phyloP scores from a whole-genome alignment of 139 green algal genomes.

The Yamagishiella unicocca region DNA sequence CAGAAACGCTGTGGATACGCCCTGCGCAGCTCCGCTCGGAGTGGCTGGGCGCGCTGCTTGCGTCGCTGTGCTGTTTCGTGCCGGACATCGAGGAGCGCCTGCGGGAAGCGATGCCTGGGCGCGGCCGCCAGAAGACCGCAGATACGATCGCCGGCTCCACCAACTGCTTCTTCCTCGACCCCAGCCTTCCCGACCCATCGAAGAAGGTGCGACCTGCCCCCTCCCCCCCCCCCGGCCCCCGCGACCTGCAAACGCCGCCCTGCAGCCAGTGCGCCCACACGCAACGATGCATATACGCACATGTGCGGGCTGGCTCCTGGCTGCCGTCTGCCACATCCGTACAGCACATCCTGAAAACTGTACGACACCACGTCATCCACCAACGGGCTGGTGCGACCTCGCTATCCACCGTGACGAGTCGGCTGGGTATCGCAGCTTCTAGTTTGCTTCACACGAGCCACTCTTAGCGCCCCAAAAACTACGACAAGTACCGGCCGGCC shows the following conservation, averaged over 20 bases:
- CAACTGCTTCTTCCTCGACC: constrained; percentile 69
- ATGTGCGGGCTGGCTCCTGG: too few relatives aligned
- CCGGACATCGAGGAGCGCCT: constrained; percentile 83
- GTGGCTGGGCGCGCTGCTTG: constrained; percentile 73
- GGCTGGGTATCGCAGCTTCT: too few relatives aligned
- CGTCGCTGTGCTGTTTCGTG: constrained; percentile 66
- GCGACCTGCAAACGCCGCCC: too few relatives aligned
- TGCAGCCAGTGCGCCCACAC: too few relatives aligned
- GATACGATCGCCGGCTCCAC: constrained; percentile 61
- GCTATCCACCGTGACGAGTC: too few relatives aligned
- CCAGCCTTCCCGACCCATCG: constrained; percentile 36
- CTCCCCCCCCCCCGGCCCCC: not conserved
- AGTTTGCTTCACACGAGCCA: too few relatives aligned
- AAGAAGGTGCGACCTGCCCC: constrained; percentile 50
- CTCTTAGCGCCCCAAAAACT: too few relatives aligned
- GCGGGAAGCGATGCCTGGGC: constrained; percentile 71
- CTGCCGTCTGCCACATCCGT: too few relatives aligned
- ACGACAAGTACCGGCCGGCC: not conserved
- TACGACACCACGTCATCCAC: too few relatives aligned
- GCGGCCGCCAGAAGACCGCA: constrained; percentile 66
- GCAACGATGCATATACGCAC: too few relatives aligned
- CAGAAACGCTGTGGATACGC: not conserved
- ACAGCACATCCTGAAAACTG: too few relatives aligned
- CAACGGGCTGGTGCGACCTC: too few relatives aligned
- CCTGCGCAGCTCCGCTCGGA: constrained; percentile 67